These are phyloP conservation scores for Gyrodon lividus DNA, from an alignment of 768 basidiomycete species.

Conservation along the genomic window DNA sequence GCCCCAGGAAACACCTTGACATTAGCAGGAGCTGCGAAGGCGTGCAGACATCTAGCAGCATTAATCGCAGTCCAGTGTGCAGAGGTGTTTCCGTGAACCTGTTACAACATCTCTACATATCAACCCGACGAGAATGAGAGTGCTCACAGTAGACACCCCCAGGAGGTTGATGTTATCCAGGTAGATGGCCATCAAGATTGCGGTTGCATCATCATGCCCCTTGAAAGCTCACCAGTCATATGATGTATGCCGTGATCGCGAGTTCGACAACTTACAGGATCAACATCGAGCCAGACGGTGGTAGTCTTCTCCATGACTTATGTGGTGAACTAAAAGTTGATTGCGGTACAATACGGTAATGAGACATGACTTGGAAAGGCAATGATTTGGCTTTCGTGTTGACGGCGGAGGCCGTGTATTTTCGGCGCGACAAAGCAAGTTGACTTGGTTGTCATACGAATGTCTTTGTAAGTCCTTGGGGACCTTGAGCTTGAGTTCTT, in stretches of 20 bases:
- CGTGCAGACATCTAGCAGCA: slow-evolving; percentile 73
- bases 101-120: background rate
- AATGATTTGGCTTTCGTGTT: too few species aligned
- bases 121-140: background rate
- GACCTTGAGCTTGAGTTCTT: too few species aligned
- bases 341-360: background rate
- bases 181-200: slow-evolving; percentile 75
- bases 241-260: background rate
- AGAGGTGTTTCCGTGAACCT: slow-evolving; percentile 83
- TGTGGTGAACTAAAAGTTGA: background rate
- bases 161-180: slow-evolving; percentile 63
- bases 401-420: too few species aligned
- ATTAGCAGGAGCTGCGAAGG: slow-evolving; percentile 60
- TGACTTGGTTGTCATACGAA: too few species aligned
- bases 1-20: slow-evolving; percentile 72
- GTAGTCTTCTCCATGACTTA: slow-evolving; percentile 9
- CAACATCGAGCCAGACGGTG: slow-evolving; percentile 61
- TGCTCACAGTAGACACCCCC: slow-evolving; percentile 77
- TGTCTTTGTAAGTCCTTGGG: too few species aligned
- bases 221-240: slow-evolving; percentile 26
- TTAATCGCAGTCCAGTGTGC: slow-evolving; percentile 64
- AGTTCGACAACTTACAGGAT: slow-evolving; percentile 48
- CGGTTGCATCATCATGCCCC: slow-evolving; percentile 91
- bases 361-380: too few species aligned
- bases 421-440: too few species aligned